Percentiles rank a stretch among this genome's conserved stretches.
Evolutionary conservation across 257 asterid species (phyloP).

Genomic region (Solanum corneliomulleri): DNA sequence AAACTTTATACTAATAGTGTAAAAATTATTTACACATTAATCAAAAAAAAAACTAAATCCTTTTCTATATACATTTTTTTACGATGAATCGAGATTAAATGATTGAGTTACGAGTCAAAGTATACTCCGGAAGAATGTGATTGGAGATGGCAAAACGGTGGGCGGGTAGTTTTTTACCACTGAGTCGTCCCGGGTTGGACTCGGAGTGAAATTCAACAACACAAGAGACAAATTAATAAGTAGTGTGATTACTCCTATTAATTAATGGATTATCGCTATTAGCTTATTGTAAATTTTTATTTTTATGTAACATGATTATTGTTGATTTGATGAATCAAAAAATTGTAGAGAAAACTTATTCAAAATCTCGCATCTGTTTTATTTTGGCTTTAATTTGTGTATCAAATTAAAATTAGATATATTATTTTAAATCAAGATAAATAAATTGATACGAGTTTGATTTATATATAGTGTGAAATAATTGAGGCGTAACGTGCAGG

Average conservation of each 20-base stretch:
- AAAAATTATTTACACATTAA: background rate
- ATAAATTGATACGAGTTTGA: background rate
- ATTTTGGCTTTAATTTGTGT: too few species aligned
- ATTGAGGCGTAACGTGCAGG: slow-evolving; percentile 25
- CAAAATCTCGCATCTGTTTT: too few species aligned
- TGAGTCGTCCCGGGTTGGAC: slow-evolving; percentile 51
- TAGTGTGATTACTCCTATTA: background rate
- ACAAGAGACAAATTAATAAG: background rate
- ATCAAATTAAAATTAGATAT: too few species aligned
- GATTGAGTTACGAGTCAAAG: background rate
- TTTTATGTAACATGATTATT: background rate
- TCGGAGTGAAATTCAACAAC: slow-evolving; percentile 7
- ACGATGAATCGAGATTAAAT: accelerated
- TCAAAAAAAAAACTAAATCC: background rate
- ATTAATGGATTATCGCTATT: background rate
- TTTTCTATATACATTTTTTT: background rate
- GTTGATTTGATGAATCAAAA: slow-evolving; percentile 10
- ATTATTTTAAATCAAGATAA: background rate
- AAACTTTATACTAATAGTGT: background rate
- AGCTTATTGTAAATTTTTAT: background rate
- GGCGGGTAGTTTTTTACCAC: slow-evolving; percentile 24
- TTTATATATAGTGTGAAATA: background rate
- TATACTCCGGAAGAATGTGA: background rate
- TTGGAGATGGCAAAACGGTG: slow-evolving; percentile 58
- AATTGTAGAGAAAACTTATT: slow-evolving; percentile 5